phyloP scores from a whole-genome alignment of 371 early-diverging fungal species.

The Blakeslea trispora region DNA sequence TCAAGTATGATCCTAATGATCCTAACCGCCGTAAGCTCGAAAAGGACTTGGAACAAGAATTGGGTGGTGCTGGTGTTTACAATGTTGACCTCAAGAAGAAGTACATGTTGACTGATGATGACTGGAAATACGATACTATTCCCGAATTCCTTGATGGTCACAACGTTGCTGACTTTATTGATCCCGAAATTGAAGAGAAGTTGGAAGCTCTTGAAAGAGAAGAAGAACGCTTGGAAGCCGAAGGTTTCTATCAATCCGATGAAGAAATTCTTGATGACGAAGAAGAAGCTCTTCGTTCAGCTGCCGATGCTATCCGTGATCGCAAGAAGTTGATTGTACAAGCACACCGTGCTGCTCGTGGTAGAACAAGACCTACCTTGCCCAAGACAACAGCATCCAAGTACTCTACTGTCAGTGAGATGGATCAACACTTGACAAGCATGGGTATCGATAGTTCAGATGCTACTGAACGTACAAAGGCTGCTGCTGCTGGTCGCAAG shows the following conservation, averaged over 20 bases:
- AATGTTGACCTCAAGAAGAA: conserved; percentile 90
- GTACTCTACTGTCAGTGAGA: conserved; percentile 52
- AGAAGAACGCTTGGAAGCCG: conserved; percentile 90
- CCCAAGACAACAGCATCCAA: conserved; percentile 59
- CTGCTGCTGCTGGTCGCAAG: conserved; percentile 57
- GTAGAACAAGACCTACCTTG: conserved; percentile 66
- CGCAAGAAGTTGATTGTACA: conserved; percentile 83
- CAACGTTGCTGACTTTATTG: conserved; percentile 99
- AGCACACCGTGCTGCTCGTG: conserved; percentile 71
- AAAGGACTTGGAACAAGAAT: conserved; percentile 86
- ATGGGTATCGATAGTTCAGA: conserved; percentile 64
- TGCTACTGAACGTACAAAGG: conserved; percentile 56
- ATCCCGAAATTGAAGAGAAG: conserved; percentile 96
- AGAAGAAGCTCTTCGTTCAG: conserved; percentile 72
- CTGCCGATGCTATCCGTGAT: conserved; percentile 83
- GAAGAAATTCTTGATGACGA: conserved; percentile 75
- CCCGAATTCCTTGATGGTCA: conserved; percentile 99
- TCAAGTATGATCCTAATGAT: conserved; percentile 81
- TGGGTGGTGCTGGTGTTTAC: conserved; percentile 97
- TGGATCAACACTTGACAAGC: conserved; percentile 59
- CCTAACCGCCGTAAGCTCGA: conserved; percentile 85
- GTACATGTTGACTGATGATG: conserved; percentile 81
- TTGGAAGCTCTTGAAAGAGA: conserved; percentile 96
- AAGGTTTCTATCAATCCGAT: conserved; percentile 93
- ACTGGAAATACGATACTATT: conserved; percentile 98